Conservation (phyloP, 352 stramenopile genomes). For the Vaucheria bursata region DNA sequence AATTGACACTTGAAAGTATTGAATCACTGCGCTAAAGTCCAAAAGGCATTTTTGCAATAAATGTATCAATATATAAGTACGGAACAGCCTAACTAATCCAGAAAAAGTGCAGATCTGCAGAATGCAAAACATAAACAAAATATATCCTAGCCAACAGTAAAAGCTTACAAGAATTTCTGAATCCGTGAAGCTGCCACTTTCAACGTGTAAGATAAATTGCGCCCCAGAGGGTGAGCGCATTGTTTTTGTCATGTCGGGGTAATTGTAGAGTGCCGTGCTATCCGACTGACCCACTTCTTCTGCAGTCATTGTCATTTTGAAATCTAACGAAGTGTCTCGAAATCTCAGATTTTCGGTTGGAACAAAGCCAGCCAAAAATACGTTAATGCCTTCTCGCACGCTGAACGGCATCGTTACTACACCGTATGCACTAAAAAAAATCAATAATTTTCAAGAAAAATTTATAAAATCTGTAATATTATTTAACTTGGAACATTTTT, state of each 20-base stretch:
- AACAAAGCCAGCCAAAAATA: slow-evolving; percentile 98
- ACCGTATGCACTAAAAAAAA: slow-evolving; percentile 76
- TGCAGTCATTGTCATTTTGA: slow-evolving; percentile 72
- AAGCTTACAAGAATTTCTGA: slow-evolving; percentile 91
- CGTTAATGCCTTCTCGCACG: slow-evolving; percentile 98
- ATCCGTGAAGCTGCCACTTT: slow-evolving; percentile 90
- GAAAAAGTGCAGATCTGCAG: too few relatives aligned
- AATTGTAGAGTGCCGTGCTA: slow-evolving; percentile 79
- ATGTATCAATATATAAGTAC: too few relatives aligned
- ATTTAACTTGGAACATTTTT: too few relatives aligned
- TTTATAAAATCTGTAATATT: too few relatives aligned
- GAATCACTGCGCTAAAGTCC: too few relatives aligned
- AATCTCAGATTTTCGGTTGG: slow-evolving; percentile 99
- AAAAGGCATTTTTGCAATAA: too few relatives aligned
- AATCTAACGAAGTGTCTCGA: slow-evolving; percentile 92
- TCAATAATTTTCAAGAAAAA: too few relatives aligned
- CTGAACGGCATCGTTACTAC: slow-evolving; percentile 99
- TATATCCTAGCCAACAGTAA: background rate
- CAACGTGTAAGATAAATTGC: slow-evolving; percentile 96
- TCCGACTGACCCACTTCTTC: slow-evolving; percentile 75
- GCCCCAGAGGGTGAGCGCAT: slow-evolving; percentile 71
- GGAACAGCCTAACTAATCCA: too few relatives aligned
- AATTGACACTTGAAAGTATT: too few relatives aligned
- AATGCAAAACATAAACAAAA: too few relatives aligned
- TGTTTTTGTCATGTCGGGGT: slow-evolving; percentile 97